Evolutionary conservation across 257 asterid species (phyloP).

Genomic region (Eustoma russellianum): DNA sequence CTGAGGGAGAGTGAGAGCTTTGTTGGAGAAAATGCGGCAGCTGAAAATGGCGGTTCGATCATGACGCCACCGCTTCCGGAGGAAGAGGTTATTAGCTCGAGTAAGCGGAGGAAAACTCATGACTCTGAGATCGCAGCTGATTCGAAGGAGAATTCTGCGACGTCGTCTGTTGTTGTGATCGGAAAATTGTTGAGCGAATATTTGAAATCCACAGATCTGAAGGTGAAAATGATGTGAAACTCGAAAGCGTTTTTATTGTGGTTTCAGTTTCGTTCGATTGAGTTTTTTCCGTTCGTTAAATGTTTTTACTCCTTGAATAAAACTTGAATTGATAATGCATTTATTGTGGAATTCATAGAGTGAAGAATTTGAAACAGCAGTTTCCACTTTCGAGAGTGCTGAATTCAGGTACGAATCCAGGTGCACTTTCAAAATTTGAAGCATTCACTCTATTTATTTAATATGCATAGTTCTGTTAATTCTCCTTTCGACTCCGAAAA

Average conservation of each 20-base stretch:
- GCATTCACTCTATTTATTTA: too few relatives aligned
- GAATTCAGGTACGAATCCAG: conserved; percentile 63
- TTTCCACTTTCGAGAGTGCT: conserved; percentile 29
- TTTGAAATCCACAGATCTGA: conserved; percentile 56
- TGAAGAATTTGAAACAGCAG: conserved; percentile 38
- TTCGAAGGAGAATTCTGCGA: conserved; percentile 36
- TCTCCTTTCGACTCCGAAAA: too few relatives aligned
- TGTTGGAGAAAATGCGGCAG: conserved; percentile 7
- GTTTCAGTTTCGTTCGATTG: too few relatives aligned
- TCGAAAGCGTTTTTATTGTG: neutral
- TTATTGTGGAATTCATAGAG: conserved; percentile 42
- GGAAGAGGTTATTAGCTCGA: conserved; percentile 27
- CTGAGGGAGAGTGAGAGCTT: conserved; percentile 27
- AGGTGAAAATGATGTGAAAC: conserved; percentile 33
- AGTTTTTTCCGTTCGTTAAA: neutral
- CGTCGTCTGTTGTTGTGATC: conserved; percentile 20
- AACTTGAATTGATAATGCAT: conserved; percentile 5
- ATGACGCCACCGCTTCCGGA: conserved; percentile 24
- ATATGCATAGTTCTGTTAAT: too few relatives aligned
- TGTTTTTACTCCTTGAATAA: neutral
- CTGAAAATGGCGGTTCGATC: conserved; percentile 7
- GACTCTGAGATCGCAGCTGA: conserved; percentile 8
- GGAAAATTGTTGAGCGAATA: conserved; percentile 22
- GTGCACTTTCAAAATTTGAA: conserved; percentile 20
- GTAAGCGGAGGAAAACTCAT: conserved; percentile 48